Percentiles rank a stretch among this genome's conserved stretches.
Conservation (phyloP, 306 rosid genomes). For the Potentilla sterilis region DNA sequence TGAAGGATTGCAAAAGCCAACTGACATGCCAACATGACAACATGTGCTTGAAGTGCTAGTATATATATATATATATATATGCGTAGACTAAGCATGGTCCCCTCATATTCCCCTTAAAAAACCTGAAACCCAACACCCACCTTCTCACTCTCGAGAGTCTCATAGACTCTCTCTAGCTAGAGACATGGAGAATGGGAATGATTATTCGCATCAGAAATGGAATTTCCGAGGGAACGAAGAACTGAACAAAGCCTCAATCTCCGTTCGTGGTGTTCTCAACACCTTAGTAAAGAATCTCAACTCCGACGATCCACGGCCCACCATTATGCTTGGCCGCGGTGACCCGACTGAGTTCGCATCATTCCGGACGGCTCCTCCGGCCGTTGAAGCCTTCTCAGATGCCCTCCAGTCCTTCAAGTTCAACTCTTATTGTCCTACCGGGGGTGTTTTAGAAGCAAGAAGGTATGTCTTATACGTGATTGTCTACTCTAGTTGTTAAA, state of each 20-base stretch:
- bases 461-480: conserved; percentile 25
- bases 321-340: conserved; percentile 41
- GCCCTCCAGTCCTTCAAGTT: conserved; percentile 40
- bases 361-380: conserved; percentile 32
- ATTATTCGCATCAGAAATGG: conserved; percentile 32
- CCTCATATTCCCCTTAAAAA: no score
- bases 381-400: conserved; percentile 31
- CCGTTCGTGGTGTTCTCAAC: conserved; percentile 41
- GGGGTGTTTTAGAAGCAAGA: conserved; percentile 38
- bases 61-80: no score
- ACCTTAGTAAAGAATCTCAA: conserved; percentile 26
- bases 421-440: conserved; percentile 49
- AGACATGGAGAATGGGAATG: conserved; percentile 34
- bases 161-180: background rate
- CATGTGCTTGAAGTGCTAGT: no score
- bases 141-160: background rate
- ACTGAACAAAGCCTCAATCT: conserved; percentile 34
- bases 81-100: background rate
- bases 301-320: conserved; percentile 23
- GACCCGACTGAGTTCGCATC: conserved; percentile 46
- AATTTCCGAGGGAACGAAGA: conserved; percentile 45
- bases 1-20: no score
- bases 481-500: background rate
- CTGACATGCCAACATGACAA: no score
- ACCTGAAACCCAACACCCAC: background rate